Base-by-base conservation (phyloP, 768 basidiomycete genomes). In the Naematelia encephala region DNA sequence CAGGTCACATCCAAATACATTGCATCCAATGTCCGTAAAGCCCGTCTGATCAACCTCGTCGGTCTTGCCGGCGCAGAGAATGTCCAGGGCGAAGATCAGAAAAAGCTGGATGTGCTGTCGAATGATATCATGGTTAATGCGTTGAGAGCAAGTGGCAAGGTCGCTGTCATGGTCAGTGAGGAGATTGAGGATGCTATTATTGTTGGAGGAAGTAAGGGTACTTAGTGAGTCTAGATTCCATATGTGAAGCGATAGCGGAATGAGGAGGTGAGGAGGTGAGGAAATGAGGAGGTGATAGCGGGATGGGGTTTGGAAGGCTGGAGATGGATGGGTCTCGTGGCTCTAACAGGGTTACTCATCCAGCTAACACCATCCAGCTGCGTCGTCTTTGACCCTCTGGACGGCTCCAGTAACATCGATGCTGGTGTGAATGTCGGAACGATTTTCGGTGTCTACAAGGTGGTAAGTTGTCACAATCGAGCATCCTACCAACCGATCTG, bases 81-180 rank as follows among this genome's bases (percentile, higher is more conserved):
- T 74, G 87, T 93, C 5, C 91, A 93, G 79, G 96, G 96, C 21
- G 96, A 98, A 78, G 96, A 98, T 74, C 96, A 99, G 82, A 99
- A 99, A 83, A 99, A 99, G 80, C 83, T 99, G 54, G 93, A 96
- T 73, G 87, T 96, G n/a, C 82, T 96, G 28, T 89, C 91, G 13
- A 97, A 99, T 77, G 93, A 99, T 77, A 99, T 99, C 82, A 98
- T 99, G 96, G 84, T 98, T 70, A 97, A 97, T 73, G 87, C 93
- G 48, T 84, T 99, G 29, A 85, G 90, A 43, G 93, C 93, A 2
- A 93, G 90, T n/a, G 91, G 96, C 54, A 96, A 92, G 83, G 90
- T 87, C 5, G 88, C 91, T 13, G 96, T 99, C 13, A 87, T 99
- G 67, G 91, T 99, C 62, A 93, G 91, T 16, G 96, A 99, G 78